A percentile compares a stretch with the other conserved stretches of the same genome.
Conservation (phyloP, 2,329 filamentous ascomycete genomes). For the Alternaria infectoria region DNA sequence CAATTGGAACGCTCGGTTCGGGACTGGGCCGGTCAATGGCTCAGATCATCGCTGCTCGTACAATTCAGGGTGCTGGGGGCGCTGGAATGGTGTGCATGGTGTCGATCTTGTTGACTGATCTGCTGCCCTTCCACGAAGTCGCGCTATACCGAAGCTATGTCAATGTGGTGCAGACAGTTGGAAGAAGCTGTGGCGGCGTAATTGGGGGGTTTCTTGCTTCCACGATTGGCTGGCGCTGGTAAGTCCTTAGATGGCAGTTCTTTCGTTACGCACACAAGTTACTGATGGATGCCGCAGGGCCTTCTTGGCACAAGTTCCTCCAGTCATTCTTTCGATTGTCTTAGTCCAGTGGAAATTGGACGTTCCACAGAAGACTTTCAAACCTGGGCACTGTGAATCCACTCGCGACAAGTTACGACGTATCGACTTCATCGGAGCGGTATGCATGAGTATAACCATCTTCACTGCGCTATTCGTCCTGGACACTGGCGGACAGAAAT, state of each 20-base stretch:
- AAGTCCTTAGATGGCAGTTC: not conserved
- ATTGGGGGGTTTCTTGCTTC: not conserved
- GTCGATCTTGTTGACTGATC: conserved; percentile 57
- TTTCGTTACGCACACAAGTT: not conserved
- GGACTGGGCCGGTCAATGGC: conserved; percentile 14
- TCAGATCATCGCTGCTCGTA: conserved; percentile 55
- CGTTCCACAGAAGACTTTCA: not conserved
- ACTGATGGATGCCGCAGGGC: not conserved
- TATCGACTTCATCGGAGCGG: not conserved
- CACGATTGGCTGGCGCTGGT: not conserved
- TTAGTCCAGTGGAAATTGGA: not conserved
- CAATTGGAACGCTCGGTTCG: not conserved
- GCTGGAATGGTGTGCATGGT: conserved; percentile 64
- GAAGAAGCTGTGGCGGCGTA: conserved; percentile 48
- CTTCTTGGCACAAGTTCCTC: not conserved
- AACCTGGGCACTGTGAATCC: not conserved
- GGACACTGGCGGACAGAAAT: not conserved
- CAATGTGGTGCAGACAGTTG: conserved; percentile 59
- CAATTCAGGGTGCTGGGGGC: conserved; percentile 68
- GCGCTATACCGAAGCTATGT: conserved; percentile 59
- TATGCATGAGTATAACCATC: not conserved
- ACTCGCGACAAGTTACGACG: not conserved
- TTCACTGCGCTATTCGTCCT: not conserved
- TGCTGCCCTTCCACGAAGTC: conserved; percentile 57
- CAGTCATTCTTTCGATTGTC: not conserved